phyloP scores from a whole-genome alignment of 805 yeast genomes.

The Lipomyces starkeyi region DNA sequence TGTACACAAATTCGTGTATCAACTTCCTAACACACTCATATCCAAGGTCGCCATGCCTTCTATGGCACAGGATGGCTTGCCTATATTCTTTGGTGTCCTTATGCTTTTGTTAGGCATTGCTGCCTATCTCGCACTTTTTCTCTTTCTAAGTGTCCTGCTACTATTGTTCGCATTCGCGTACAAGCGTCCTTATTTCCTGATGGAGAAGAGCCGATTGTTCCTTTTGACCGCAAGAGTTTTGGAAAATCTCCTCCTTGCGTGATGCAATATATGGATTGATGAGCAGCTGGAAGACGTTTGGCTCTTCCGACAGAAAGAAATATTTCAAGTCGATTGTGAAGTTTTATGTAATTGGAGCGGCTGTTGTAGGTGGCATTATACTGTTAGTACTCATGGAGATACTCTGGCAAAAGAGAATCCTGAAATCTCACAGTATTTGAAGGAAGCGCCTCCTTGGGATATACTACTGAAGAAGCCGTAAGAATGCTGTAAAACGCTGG shows the following conservation, averaged over 20 bases:
- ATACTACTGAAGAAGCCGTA: no score
- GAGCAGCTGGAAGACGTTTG: conserved; percentile 8
- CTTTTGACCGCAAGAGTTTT: conserved; percentile 7
- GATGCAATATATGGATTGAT: conserved; percentile 8
- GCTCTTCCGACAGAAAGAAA: conserved; percentile 9
- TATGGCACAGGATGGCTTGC: not conserved
- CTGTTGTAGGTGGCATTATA: not conserved
- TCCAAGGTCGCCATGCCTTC: not conserved
- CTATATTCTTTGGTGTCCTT: not conserved
- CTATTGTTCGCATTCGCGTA: conserved; percentile 11
- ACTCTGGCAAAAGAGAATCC: no score
- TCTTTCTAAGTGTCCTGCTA: conserved; percentile 3
- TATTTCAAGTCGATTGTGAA: not conserved
- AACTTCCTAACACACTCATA: not conserved
- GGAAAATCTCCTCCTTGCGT: conserved; percentile 9
- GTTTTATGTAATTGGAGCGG: conserved; percentile 3
- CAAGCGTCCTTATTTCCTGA: conserved; percentile 14
- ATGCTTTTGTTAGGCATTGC: conserved; percentile 14
- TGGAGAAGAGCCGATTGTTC: conserved; percentile 10
- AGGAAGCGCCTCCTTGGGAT: no score
- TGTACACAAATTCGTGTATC: not conserved
- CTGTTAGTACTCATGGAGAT: not conserved
- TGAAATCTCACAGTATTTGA: no score
- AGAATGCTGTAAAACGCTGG: no score
- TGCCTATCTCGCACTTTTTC: not conserved